phyloP scores from a whole-genome alignment of 2,329 filamentous ascomycete genomes.

The Colletotrichum limetticola region DNA sequence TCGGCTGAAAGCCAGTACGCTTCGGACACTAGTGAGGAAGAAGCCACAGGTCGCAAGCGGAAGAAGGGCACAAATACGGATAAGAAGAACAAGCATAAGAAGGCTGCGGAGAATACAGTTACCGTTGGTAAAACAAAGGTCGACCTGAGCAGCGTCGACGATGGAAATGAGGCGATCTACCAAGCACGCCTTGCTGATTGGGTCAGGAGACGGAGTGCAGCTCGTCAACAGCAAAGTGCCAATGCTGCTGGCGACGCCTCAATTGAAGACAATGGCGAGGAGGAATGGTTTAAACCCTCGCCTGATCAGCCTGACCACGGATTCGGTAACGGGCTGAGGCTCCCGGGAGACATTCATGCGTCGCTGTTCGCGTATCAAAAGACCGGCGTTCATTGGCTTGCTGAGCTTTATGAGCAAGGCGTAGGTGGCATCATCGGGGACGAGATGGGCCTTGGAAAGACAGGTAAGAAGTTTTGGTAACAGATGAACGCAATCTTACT shows the following conservation, averaged over 20 bases:
- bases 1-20: constrained; percentile 38
- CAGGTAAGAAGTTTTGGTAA: constrained; percentile 48
- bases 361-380: constrained; percentile 97
- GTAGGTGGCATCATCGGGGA: constrained; percentile 96
- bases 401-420: constrained; percentile 88
- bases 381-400: constrained; percentile 95
- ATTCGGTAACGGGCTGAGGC: constrained; percentile 78
- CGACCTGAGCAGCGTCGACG: constrained; percentile 75
- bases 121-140: constrained; percentile 50
- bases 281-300: constrained; percentile 87
- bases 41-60: constrained; percentile 51
- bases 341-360: constrained; percentile 93
- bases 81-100: constrained; percentile 39
- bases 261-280: constrained; percentile 56
- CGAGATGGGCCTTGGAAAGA: constrained; percentile 99
- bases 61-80: constrained; percentile 57
- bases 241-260: constrained; percentile 46
- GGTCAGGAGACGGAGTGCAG: constrained; percentile 65
- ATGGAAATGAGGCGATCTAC: constrained; percentile 88
- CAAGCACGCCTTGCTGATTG: constrained; percentile 80
- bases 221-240: constrained; percentile 48
- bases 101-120: constrained; percentile 36
- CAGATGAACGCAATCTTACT: constrained; percentile 2
- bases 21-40: constrained; percentile 49
- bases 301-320: constrained; percentile 82